Percentiles rank a stretch among this genome's conserved stretches.
Evolutionary conservation across 371 early-diverging fungal genomes (phyloP).

Genomic region (Mucor velutinosus): DNA sequence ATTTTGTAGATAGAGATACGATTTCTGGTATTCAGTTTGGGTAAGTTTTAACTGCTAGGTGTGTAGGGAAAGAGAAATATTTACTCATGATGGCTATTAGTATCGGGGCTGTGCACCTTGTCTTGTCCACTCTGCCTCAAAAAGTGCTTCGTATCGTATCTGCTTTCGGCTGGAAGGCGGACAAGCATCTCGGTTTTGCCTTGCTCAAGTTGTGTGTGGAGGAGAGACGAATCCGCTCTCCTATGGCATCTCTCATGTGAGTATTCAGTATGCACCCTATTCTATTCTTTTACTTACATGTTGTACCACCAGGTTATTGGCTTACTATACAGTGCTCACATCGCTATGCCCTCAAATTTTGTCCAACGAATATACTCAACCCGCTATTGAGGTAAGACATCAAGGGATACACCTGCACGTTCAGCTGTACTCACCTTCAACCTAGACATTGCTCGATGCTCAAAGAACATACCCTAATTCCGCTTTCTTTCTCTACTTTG

Average conservation of each 20-base stretch:
- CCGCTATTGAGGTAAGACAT: constrained; percentile 57
- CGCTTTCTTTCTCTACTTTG: constrained; percentile 66
- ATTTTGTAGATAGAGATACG: constrained; percentile 53
- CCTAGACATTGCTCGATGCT: constrained; percentile 57
- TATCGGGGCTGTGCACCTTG: constrained; percentile 65
- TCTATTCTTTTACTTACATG: background rate
- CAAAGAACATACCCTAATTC: constrained; percentile 62
- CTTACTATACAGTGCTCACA: constrained; percentile 50
- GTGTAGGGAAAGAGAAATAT: background rate
- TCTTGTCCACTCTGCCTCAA: constrained; percentile 60
- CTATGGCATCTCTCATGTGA: constrained; percentile 65
- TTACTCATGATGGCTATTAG: constrained; percentile 25
- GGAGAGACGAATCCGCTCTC: constrained; percentile 61
- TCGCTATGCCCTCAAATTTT: constrained; percentile 49
- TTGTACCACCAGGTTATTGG: constrained; percentile 34
- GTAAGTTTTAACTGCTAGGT: constrained; percentile 22
- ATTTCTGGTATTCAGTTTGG: constrained; percentile 58
- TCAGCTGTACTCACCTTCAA: background rate
- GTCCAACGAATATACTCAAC: constrained; percentile 45
- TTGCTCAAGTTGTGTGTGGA: constrained; percentile 57
- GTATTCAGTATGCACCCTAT: background rate
- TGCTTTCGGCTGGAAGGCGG: constrained; percentile 68
- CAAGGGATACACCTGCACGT: background rate
- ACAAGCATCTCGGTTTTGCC: constrained; percentile 66
- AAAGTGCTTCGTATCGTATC: constrained; percentile 63